Base-by-base conservation (phyloP, 345 rosid genomes). In the Cochlearia excelsa region DNA sequence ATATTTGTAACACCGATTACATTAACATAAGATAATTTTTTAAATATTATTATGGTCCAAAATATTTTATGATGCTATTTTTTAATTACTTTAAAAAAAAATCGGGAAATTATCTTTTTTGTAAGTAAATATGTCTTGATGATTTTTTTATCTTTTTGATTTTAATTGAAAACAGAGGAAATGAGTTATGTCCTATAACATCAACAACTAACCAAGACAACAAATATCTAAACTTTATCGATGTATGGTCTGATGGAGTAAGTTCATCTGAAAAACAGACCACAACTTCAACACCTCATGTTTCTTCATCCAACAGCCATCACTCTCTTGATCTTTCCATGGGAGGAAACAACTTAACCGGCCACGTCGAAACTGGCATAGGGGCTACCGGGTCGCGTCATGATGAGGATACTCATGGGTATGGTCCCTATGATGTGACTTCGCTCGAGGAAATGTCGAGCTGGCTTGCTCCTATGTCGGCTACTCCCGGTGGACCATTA, bases 401-500 rank as follows among this genome's bases (percentile, higher is more conserved):
- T 63, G 72, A 66, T 63, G 72, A 63, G 40, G 72, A 64, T 35
- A 55, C 48, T 47, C 74, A 50, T 23, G 64, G 42, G 30, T 63
- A 70, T 50, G 53, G 69, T 8, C 54, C 59, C 9, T 65, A 63
- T 61, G 59, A 60, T 27, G 63, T 61, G 57, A 54, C 71, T 46
- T 54, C 76, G 3, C 48, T 57, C 2, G 59, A 55, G 30, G 53
- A 61, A 29, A 59, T 54, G 42, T 46, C 87, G 30, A 62, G 56
- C 49, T 80, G 82, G 83, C 68, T 74, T 49, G 65, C 67, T 68
- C 72, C 81, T 4, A 54, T 54, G 10, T 66, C 81, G 3, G 52
- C 80, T 30, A 50, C 84, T 0, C 86, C 82, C 1, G 96, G 95
- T 1, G 95, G 96, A 30, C 96, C 96, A 33, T 68, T 88, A 39